Conservation (phyloP, 2,329 filamentous ascomycete species). For the Colletotrichum magnum region DNA sequence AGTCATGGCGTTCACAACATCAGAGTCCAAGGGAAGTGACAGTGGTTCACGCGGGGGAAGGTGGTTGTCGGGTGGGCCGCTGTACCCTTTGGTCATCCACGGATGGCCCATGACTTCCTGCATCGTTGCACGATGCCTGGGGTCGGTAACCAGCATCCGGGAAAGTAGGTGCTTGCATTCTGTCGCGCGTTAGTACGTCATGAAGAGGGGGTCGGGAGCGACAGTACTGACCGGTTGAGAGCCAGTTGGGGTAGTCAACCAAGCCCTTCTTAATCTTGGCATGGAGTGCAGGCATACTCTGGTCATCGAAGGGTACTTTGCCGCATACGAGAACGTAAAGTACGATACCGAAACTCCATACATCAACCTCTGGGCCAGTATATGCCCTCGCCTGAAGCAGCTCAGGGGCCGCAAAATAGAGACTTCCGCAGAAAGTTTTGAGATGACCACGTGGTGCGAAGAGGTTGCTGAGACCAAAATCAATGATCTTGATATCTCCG, state of each 20-base stretch:
- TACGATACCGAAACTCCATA: conserved; percentile 99
- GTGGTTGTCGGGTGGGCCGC: conserved; percentile 88
- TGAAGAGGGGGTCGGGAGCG: conserved; percentile 1
- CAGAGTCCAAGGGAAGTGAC: conserved; percentile 84
- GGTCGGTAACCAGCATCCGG: conserved; percentile 96
- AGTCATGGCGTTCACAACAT: conserved; percentile 93
- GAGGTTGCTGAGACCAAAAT: conserved; percentile 97
- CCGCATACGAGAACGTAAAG: conserved; percentile 97
- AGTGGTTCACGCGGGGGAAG: conserved; percentile 87
- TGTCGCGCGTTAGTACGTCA: conserved; percentile 60
- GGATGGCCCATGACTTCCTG: conserved; percentile 94
- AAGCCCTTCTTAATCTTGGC: conserved; percentile 98
- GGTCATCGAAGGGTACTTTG: conserved; percentile 98
- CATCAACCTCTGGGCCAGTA: conserved; percentile 94
- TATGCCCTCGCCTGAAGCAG: conserved; percentile 94
- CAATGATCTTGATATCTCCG: conserved; percentile 99
- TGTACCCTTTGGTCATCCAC: conserved; percentile 96
- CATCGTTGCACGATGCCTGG: conserved; percentile 86
- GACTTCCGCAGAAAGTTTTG: conserved; percentile 96
- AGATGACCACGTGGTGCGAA: conserved; percentile 88
- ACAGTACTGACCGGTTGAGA: conserved; percentile 81
- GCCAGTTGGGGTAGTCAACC: conserved; percentile 95
- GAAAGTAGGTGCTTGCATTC: conserved; percentile 95
- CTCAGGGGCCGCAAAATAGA: conserved; percentile 98
- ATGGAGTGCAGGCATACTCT: conserved; percentile 98